Evolutionary conservation across 176 grass and related monocot genomes (phyloP), one percentile per base, ranked within the genome.

Genomic region (Oryza coarctata): DNA sequence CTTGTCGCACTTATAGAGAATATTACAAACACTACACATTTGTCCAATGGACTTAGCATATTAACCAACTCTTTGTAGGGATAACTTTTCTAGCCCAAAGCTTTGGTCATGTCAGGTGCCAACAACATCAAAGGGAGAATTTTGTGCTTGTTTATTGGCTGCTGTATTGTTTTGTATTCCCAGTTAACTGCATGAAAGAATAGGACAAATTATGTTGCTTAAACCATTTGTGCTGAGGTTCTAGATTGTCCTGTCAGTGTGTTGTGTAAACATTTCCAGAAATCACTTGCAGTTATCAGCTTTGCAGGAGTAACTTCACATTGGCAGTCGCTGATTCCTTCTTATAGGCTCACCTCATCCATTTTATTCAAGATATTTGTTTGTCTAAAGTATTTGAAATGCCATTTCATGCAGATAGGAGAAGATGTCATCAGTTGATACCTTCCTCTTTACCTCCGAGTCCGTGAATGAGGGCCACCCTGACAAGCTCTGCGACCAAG

Each of bases 361-460:
- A 44, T 81, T 61, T 6, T 70, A 26, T 68, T 35, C 33, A 60
- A 55, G 29, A 2, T 32, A 20, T 66, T 40, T 0, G n/a, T 25
- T 76, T 62, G 32, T 39, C 72, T 82, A 18, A 82, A 62, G 28
- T 44, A 35, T 68, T 38, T 75, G n/a, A 22, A 20, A 1, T 76
- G 11, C 25, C 12, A 3, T 76, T 34, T 69, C 10, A 9, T 62
- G 23, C 78, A 87, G 85, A 68, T 76, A 70, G 76, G 71, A 82
- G 71, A 82, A 70, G 29, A 87, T 87, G 85, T 78, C 85, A 38
- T 64, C 34, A 69, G 9, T 82, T 0, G 85, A 87, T 26, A 87
- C 85, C 38, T 87, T 87, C 85, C 85, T 87, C 85, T 87, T 87
- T 78, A 87, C 85, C 78, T 87, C 85, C 0, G 85, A 87, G 85